phyloP scores from a whole-genome alignment of 1,139 yeast species.

The Suhomyces atakaporum region DNA sequence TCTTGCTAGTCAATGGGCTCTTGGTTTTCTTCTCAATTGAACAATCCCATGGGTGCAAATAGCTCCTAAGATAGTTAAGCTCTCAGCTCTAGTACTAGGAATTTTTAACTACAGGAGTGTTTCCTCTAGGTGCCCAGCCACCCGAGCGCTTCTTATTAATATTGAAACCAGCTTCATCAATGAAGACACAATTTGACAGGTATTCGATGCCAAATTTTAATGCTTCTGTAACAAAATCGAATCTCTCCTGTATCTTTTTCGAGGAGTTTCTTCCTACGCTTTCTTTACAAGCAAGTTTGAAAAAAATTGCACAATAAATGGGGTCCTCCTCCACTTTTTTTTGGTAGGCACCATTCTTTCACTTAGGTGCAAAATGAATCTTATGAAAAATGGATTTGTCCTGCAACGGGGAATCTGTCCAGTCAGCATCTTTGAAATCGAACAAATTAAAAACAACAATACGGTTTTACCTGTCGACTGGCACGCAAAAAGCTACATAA shows the following conservation, averaged over 20 bases:
- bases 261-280: slow-evolving; percentile 4
- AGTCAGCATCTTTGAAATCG: too few relatives aligned
- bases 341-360: too few relatives aligned
- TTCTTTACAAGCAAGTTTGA: slow-evolving; percentile 4
- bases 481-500: too few relatives aligned
- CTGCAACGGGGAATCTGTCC: too few relatives aligned
- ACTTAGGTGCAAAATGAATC: too few relatives aligned
- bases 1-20: not conserved
- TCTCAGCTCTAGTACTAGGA: slow-evolving; percentile 6
- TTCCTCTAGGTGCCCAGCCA: slow-evolving; percentile 4
- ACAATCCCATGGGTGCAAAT: slow-evolving; percentile 4
- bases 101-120: slow-evolving; percentile 5
- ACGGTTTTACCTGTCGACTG: too few relatives aligned
- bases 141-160: slow-evolving; percentile 5
- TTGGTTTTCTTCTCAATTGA: slow-evolving; percentile 7
- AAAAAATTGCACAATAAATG: slow-evolving; percentile 4
- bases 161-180: slow-evolving; percentile 7
- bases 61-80: slow-evolving; percentile 3
- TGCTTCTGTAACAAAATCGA: not conserved
- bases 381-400: too few relatives aligned
- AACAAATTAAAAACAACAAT: too few relatives aligned
- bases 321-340: too few relatives aligned
- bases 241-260: slow-evolving; percentile 2
- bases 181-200: slow-evolving; percentile 5
- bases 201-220: slow-evolving; percentile 1